A percentile compares a stretch with the other conserved stretches of the same genome.
These are phyloP conservation scores for Eucalyptus polyanthemos DNA, from an alignment of 345 rosid genomes.

Conservation along the genomic window DNA sequence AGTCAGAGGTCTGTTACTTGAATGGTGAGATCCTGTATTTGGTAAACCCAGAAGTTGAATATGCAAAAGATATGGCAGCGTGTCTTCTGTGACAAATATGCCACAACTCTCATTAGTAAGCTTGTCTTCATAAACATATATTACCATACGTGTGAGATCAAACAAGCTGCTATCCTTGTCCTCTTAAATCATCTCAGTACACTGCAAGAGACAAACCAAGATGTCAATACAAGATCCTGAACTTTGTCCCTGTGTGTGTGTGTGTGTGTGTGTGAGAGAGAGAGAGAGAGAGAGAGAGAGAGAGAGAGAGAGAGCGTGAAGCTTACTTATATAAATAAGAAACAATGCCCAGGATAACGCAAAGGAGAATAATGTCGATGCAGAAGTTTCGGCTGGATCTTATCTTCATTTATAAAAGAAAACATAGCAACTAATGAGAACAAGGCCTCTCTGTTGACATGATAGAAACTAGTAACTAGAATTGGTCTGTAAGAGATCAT, in stretches of 20 bases:
- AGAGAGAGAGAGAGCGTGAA: background rate
- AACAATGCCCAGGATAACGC: constrained; percentile 59
- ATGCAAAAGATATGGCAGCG: background rate
- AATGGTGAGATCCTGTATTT: background rate
- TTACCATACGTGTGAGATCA: background rate
- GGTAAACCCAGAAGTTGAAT: background rate
- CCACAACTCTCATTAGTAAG: background rate
- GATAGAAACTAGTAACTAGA: background rate
- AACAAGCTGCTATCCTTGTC: background rate
- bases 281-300: background rate
- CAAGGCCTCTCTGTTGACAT: background rate
- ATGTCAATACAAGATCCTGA: background rate
- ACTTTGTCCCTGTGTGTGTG: background rate
- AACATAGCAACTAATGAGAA: background rate
- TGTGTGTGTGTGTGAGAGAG: background rate
- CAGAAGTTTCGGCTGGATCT: constrained; percentile 70
- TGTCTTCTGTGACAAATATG: background rate
- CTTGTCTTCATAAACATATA: background rate
- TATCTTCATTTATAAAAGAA: constrained; percentile 7
- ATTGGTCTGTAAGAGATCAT: background rate
- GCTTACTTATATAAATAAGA: constrained; percentile 68
- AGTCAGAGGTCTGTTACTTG: background rate
- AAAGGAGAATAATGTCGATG: constrained; percentile 63
- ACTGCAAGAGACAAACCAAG: background rate
- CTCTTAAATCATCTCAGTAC: background rate